Percentiles rank a stretch among this genome's conserved stretches.
Evolutionary conservation across 2,329 filamentous ascomycete species (phyloP).

Genomic region (Trichoderma breve): DNA sequence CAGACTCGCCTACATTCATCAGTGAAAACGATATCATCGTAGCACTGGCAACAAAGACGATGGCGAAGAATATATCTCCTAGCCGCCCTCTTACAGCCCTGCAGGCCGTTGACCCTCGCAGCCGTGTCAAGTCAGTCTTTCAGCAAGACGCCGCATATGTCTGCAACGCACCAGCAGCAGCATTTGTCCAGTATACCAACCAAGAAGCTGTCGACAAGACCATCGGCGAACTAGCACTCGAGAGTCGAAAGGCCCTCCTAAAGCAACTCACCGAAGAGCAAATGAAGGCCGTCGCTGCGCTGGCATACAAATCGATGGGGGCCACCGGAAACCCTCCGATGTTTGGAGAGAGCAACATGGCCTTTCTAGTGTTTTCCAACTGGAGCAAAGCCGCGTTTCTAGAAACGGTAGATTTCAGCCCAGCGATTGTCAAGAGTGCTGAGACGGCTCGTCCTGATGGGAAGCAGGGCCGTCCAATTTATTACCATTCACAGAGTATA

Average conservation of each 20-base stretch:
- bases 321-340: neutral
- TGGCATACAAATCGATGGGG: neutral
- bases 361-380: neutral
- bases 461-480: neutral
- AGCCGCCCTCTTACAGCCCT: neutral
- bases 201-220: neutral
- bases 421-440: neutral
- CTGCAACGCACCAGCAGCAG: neutral
- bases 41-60: neutral
- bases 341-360: neutral
- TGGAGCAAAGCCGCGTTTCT: conserved; percentile 13
- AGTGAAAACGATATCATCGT: conserved; percentile 9
- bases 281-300: neutral
- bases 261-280: conserved; percentile 3
- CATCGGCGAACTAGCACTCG: neutral
- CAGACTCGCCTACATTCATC: neutral
- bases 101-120: conserved; percentile 2
- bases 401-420: conserved; percentile 6
- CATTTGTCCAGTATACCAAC: neutral
- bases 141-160: neutral
- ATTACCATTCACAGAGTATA: neutral
- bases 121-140: conserved; percentile 1
- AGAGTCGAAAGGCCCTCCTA: neutral
- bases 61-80: neutral
- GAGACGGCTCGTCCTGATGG: neutral